Conservation (phyloP, 805 yeast genomes). For the Cyberlindnera japonica region DNA sequence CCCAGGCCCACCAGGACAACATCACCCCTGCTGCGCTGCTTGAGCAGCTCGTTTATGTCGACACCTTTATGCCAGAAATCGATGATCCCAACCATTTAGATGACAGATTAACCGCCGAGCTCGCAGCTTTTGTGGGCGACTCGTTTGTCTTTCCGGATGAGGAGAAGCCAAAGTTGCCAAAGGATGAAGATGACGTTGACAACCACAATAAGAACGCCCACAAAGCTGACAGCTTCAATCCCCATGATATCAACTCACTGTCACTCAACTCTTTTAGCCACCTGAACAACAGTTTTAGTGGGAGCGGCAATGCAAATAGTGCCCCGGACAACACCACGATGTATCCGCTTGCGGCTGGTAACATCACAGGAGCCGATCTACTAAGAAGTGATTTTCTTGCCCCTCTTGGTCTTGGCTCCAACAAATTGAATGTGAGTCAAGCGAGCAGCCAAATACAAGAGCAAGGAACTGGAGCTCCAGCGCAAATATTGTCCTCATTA, state of each 20-base stretch:
- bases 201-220: constrained; percentile 2
- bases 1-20: constrained; percentile 13
- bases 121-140: constrained; percentile 81
- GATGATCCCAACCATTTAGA: constrained; percentile 42
- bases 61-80: constrained; percentile 61
- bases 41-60: constrained; percentile 79
- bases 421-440: no score
- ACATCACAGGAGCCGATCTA: constrained; percentile 1
- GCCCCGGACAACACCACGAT: background rate
- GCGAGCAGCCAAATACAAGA: constrained; percentile 1
- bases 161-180: constrained; percentile 48
- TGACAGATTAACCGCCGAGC: constrained; percentile 55
- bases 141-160: constrained; percentile 80
- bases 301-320: background rate
- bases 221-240: background rate
- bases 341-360: background rate
- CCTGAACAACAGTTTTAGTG: background rate
- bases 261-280: no score
- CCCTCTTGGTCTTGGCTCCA: background rate
- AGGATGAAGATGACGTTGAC: constrained; percentile 16
- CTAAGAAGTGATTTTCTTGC: background rate
- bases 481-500: constrained; percentile 38
- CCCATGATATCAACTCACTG: constrained; percentile 2
- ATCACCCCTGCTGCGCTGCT: constrained; percentile 44
- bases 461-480: constrained; percentile 27